These are phyloP conservation scores for Saprolegnia parasitica DNA, from an alignment of 352 stramenopile genomes.

Conservation along the genomic window DNA sequence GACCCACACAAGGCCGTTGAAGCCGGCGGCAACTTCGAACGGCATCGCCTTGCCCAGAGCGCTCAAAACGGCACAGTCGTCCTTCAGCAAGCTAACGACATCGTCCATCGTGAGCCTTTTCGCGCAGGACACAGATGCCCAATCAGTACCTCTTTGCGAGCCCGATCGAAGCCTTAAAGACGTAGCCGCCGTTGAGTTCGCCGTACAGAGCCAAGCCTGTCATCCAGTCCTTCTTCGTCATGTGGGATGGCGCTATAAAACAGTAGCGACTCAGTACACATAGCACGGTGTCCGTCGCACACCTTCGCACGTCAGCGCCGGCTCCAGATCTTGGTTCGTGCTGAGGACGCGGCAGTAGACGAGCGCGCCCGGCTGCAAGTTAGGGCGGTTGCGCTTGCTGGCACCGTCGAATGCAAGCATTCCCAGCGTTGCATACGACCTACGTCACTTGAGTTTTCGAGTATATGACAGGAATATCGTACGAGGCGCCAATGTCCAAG, in stretches of 20 bases:
- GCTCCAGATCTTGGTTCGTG: conserved; percentile 84
- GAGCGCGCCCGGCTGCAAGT: conserved; percentile 87
- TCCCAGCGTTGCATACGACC: conserved; percentile 59
- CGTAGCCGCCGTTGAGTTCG: conserved; percentile 90
- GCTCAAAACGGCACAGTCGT: conserved; percentile 76
- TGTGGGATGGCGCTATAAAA: conserved; percentile 60
- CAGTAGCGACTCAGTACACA: not conserved
- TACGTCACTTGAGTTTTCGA: conserved; percentile 31
- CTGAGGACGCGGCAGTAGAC: conserved; percentile 94
- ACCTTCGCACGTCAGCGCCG: conserved; percentile 94
- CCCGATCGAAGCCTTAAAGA: conserved; percentile 80
- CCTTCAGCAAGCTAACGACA: conserved; percentile 42
- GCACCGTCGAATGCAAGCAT: conserved; percentile 94
- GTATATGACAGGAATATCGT: conserved; percentile 31
- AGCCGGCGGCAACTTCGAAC: conserved; percentile 94
- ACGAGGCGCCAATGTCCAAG: conserved; percentile 91
- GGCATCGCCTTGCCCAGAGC: conserved; percentile 75
- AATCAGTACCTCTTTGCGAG: conserved; percentile 48
- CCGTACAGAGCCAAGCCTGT: conserved; percentile 96
- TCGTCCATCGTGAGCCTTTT: not conserved
- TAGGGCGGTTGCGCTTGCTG: conserved; percentile 96
- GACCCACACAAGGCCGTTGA: conserved; percentile 96
- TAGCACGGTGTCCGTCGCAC: conserved; percentile 9
- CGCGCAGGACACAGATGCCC: not conserved
- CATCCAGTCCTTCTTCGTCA: conserved; percentile 97